Conservation (phyloP, 2,329 filamentous ascomycete genomes). For the Talaromyces pinophilus region DNA sequence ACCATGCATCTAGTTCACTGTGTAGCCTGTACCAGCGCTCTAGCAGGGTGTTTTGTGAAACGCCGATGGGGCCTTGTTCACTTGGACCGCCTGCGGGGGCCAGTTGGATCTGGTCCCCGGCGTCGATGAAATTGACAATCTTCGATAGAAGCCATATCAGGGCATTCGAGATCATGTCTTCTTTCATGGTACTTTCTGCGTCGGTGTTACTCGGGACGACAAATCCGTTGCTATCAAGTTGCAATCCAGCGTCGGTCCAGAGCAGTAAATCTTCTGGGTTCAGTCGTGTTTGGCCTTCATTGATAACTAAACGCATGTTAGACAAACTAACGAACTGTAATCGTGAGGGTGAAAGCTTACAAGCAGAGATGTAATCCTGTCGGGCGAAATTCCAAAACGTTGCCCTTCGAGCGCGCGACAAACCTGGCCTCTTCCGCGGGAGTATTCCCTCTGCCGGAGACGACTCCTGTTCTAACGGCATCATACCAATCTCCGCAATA, state of each 20-base stretch:
- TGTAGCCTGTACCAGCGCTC: constrained; percentile 55
- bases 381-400: constrained; percentile 69
- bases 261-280: constrained; percentile 63
- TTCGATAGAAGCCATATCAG: constrained; percentile 67
- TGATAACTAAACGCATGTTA: constrained; percentile 46
- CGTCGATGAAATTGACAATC: constrained; percentile 65
- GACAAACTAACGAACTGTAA: not conserved
- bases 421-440: constrained; percentile 38
- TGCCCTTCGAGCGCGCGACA: constrained; percentile 59
- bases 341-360: constrained; percentile 39
- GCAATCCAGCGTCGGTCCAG: constrained; percentile 65
- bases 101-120: constrained; percentile 53
- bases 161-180: constrained; percentile 65
- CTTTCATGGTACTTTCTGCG: constrained; percentile 54
- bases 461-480: constrained; percentile 42
- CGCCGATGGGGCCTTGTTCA: constrained; percentile 34
- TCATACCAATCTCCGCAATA: constrained; percentile 45
- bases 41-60: constrained; percentile 46
- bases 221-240: constrained; percentile 57
- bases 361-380: constrained; percentile 66
- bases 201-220: constrained; percentile 48
- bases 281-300: constrained; percentile 61
- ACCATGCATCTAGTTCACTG: constrained; percentile 61
- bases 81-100: constrained; percentile 28
- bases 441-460: constrained; percentile 44